Evolutionary conservation across 2,329 filamentous ascomycete species (phyloP).

Genomic region (Bipolaris zeicola): DNA sequence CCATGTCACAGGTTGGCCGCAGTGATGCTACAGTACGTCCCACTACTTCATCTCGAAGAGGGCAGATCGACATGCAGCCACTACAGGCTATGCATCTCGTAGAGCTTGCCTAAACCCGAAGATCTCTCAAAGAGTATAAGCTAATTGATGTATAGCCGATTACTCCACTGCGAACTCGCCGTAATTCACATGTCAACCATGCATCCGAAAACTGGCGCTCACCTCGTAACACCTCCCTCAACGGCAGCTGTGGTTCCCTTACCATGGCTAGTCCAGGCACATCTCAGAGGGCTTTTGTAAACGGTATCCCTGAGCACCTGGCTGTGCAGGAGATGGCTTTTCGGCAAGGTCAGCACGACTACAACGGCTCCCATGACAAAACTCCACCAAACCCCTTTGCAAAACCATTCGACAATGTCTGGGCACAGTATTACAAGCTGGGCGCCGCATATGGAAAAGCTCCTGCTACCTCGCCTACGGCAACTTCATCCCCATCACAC

Average conservation of each 20-base stretch:
- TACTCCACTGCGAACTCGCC: constrained; percentile 12
- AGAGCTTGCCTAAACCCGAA: constrained; percentile 3
- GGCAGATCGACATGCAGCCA: not conserved
- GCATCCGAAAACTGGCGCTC: constrained; percentile 6
- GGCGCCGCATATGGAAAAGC: constrained; percentile 20
- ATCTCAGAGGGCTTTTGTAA: constrained; percentile 11
- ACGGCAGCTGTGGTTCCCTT: constrained; percentile 3
- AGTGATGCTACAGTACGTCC: not conserved
- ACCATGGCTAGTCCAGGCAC: constrained; percentile 2
- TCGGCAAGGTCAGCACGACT: constrained; percentile 30
- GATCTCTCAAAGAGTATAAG: not conserved
- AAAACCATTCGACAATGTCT: constrained; percentile 22
- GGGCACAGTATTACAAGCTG: constrained; percentile 26
- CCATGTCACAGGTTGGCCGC: constrained; percentile 10
- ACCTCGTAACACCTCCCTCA: constrained; percentile 7
- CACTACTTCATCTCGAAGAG: constrained; percentile 7
- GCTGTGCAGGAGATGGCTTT: constrained; percentile 34
- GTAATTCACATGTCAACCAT: constrained; percentile 10
- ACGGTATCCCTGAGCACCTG: constrained; percentile 24
- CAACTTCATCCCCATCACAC: constrained; percentile 6
- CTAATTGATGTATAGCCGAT: constrained; percentile 4
- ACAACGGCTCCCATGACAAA: constrained; percentile 6
- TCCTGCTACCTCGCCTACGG: constrained; percentile 6
- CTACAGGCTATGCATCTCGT: constrained; percentile 14
- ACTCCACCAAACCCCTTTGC: constrained; percentile 27